A percentile compares a stretch with the other conserved stretches of the same genome.
These are phyloP conservation scores for Coemansia sp. DNA, from an alignment of 192 early-diverging fungal genomes.

Conservation along the genomic window DNA sequence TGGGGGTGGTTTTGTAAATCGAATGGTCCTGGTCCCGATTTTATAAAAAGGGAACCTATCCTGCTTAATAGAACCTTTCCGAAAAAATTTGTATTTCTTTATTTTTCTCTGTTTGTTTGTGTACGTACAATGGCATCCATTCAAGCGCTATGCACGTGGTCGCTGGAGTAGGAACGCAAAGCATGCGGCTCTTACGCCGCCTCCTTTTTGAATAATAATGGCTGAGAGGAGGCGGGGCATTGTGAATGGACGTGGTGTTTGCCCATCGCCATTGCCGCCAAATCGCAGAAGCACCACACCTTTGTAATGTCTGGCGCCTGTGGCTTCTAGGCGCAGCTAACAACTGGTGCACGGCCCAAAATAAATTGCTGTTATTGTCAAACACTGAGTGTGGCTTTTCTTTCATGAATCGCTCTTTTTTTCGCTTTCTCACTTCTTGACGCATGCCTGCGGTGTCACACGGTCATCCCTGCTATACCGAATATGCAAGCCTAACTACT, in stretches of 20 bases:
- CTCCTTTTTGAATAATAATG: conserved; percentile 4
- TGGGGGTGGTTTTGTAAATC: not conserved
- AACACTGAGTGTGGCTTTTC: not conserved
- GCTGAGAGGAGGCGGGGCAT: not conserved
- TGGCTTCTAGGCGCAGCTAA: conserved; percentile 7
- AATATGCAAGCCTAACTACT: conserved; percentile 1
- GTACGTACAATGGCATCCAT: not conserved
- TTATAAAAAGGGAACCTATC: not conserved
- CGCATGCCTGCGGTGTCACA: not conserved
- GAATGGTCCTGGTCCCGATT: not conserved
- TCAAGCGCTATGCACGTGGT: conserved; percentile 4
- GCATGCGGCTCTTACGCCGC: not conserved
- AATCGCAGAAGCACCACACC: not conserved
- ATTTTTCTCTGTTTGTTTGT: conserved; percentile 2
- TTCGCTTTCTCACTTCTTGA: not conserved
- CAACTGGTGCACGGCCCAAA: not conserved
- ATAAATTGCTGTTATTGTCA: not conserved
- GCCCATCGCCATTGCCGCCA: not conserved
- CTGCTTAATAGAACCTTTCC: not conserved
- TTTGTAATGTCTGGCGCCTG: not conserved
- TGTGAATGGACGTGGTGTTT: conserved; percentile 3
- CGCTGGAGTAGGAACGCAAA: not conserved
- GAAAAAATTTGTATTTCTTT: not conserved
- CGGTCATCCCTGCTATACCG: not conserved
- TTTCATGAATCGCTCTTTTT: not conserved